Evolutionary conservation across 2,329 filamentous ascomycete genomes (phyloP).

Genomic region (Gaeumannomyces sp.): DNA sequence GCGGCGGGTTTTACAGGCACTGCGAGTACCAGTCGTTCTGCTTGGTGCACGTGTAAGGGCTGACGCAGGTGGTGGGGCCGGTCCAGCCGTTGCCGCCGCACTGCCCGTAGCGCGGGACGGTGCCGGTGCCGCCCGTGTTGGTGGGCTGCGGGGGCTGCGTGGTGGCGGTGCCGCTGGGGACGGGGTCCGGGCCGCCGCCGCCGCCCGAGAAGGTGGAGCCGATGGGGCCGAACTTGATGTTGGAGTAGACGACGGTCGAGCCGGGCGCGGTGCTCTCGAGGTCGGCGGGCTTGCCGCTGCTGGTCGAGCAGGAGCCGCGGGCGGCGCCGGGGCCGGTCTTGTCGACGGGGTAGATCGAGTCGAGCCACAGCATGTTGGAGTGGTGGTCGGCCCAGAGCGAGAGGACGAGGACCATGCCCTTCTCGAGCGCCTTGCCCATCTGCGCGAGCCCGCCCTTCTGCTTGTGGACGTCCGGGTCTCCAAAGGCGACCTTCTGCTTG

Average conservation of each 20-base stretch:
- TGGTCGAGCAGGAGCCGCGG: constrained; percentile 48
- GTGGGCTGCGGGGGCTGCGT: neutral
- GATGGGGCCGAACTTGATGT: constrained; percentile 27
- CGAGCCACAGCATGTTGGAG: constrained; percentile 69
- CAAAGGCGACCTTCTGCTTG: constrained; percentile 51
- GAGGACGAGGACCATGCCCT: constrained; percentile 42
- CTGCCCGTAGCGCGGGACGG: neutral
- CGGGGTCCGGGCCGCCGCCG: neutral
- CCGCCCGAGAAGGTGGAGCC: constrained; percentile 21
- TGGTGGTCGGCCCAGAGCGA: constrained; percentile 59
- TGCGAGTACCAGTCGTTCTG: constrained; percentile 2
- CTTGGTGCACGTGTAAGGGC: constrained; percentile 4
- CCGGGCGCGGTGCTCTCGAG: constrained; percentile 40
- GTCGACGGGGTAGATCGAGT: constrained; percentile 55
- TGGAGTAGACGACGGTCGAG: constrained; percentile 46
- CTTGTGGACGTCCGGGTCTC: constrained; percentile 47
- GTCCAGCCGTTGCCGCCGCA: constrained; percentile 3
- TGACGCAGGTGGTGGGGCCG: constrained; percentile 1
- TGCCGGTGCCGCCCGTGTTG: neutral
- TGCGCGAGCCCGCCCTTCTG: constrained; percentile 49
- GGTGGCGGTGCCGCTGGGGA: neutral
- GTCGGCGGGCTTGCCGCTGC: constrained; percentile 43
- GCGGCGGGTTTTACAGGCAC: neutral
- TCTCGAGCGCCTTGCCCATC: constrained; percentile 43
- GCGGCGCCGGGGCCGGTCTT: constrained; percentile 38